Percentiles rank a stretch among this genome's conserved stretches.
These are phyloP conservation scores for Cercospora sesami DNA, from an alignment of 2,329 filamentous ascomycete species.

Conservation along the genomic window DNA sequence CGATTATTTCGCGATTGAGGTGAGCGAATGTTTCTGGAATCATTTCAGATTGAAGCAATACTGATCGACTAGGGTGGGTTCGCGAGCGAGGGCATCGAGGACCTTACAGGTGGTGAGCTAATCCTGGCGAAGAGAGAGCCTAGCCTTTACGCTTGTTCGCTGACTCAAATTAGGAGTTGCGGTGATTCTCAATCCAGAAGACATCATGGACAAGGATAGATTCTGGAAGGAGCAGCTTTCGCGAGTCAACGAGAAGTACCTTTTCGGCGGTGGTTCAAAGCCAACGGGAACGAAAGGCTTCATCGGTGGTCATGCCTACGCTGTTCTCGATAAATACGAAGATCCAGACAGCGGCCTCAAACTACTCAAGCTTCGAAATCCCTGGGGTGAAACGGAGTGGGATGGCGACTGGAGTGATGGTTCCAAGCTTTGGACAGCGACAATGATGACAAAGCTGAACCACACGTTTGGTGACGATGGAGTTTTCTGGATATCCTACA, in stretches of 20 bases:
- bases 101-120: constrained; percentile 54
- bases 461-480: constrained; percentile 39
- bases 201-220: constrained; percentile 73
- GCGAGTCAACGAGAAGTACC: constrained; percentile 76
- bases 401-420: constrained; percentile 80
- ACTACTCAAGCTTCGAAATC: constrained; percentile 62
- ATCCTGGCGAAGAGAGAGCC: not conserved
- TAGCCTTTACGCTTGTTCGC: not conserved
- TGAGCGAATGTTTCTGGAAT: constrained; percentile 52
- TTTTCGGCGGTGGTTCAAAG: constrained; percentile 65
- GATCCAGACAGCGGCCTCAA: constrained; percentile 42
- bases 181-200: constrained; percentile 65
- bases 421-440: constrained; percentile 78
- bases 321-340: constrained; percentile 55
- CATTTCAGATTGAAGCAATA: not conserved
- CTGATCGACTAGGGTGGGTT: constrained; percentile 68
- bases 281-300: constrained; percentile 51
- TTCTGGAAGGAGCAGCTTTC: constrained; percentile 83
- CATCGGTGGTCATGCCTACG: constrained; percentile 61
- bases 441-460: constrained; percentile 69
- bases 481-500: constrained; percentile 62
- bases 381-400: constrained; percentile 81
- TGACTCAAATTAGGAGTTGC: constrained; percentile 50
- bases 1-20: constrained; percentile 70
- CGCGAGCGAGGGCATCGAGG: constrained; percentile 62